Evolutionary conservation across 2,329 filamentous ascomycete species (phyloP), one percentile per base, ranked within the genome.

Genomic region (Talaromyces sp.): DNA sequence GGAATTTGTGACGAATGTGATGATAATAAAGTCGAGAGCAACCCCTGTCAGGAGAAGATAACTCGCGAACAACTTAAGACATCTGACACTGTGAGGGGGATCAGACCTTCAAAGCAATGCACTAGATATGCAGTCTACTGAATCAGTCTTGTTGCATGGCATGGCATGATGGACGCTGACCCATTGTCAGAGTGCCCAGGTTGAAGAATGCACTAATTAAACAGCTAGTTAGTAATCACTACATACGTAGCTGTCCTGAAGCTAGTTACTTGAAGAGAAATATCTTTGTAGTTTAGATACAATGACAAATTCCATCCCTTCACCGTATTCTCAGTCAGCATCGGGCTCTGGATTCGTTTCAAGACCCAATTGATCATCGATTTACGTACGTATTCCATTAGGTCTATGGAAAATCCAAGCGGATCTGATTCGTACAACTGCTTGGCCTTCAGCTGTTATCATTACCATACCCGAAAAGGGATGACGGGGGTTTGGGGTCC

Each of bases 41-140:
- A 8, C 17, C 17, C 10, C 40, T 36, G 38, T 43, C 38, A 43
- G 10, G 27, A 19, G 4, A 54, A 19, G 3, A 36, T 22, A 15
- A 4, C n/a, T n/a, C 13, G n/a, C 3, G 27, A 31, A n/a, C 1
- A 22, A 34, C 10, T 36, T 38, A n/a, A 25, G 19, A 56, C 53
- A 6, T 31, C 31, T n/a, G 25, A 56, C 15, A 56, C 38, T 54
- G n/a, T 15, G 53, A 56, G 31, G 53, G 53, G 8, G 53, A 56
- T 56, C 53, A 38, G 53, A 56, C 53, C 53, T 36, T 56, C 53
- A 56, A 31, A 56, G 31, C 29, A 15, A 56, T 13, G 31, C 53
- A 56, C 53, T 56, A 56, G 53, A 36, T 22, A 56, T 56, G 53
- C 53, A 56, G 53, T 56, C n/a, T 25, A 36, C 53, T 56, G 19